A percentile compares a stretch with the other conserved stretches of the same genome.
Conservation (phyloP, 2,329 filamentous ascomycete genomes). For the Clonostachys solani region DNA sequence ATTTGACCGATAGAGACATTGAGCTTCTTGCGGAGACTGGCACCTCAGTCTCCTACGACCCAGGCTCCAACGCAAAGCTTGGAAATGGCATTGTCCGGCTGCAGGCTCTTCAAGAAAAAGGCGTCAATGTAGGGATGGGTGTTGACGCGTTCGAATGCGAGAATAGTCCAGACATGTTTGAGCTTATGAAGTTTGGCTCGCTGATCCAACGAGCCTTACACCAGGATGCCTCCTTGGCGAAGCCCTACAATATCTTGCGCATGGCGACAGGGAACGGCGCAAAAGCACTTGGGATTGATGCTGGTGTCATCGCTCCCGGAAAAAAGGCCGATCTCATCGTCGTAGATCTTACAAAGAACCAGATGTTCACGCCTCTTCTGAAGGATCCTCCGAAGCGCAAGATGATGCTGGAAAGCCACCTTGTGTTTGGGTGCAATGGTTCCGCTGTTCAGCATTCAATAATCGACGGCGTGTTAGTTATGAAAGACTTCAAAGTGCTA, state of each 20-base stretch:
- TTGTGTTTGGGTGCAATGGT: slow-evolving; percentile 3
- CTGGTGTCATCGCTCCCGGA: slow-evolving; percentile 1
- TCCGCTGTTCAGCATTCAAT: not conserved
- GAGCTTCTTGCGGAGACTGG: slow-evolving; percentile 3
- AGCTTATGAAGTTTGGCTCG: slow-evolving; percentile 7
- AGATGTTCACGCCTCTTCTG: slow-evolving; percentile 6
- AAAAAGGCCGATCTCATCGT: slow-evolving; percentile 7
- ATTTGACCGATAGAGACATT: slow-evolving; percentile 5
- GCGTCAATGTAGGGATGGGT: slow-evolving; percentile 5
- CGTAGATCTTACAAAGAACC: slow-evolving; percentile 5
- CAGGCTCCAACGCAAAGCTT: slow-evolving; percentile 7
- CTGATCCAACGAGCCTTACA: slow-evolving; percentile 6
- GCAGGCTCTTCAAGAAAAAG: slow-evolving; percentile 3
- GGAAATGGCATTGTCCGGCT: slow-evolving; percentile 5
- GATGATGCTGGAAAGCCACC: slow-evolving; percentile 1
- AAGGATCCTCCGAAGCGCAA: slow-evolving; percentile 3
- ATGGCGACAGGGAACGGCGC: slow-evolving; percentile 6
- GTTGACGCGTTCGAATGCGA: slow-evolving; percentile 7
- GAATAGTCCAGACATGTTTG: slow-evolving; percentile 8
- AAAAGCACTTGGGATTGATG: slow-evolving; percentile 4
- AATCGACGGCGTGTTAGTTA: not conserved
- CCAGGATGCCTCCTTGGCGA: slow-evolving; percentile 4
- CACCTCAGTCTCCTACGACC: slow-evolving; percentile 5
- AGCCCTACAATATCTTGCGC: slow-evolving; percentile 4
- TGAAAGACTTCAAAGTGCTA: not conserved